A percentile compares a stretch with the other conserved stretches of the same genome.
Evolutionary conservation across 75 land plant genomes (phyloP).

Genomic region (Pinus albicaulis): DNA sequence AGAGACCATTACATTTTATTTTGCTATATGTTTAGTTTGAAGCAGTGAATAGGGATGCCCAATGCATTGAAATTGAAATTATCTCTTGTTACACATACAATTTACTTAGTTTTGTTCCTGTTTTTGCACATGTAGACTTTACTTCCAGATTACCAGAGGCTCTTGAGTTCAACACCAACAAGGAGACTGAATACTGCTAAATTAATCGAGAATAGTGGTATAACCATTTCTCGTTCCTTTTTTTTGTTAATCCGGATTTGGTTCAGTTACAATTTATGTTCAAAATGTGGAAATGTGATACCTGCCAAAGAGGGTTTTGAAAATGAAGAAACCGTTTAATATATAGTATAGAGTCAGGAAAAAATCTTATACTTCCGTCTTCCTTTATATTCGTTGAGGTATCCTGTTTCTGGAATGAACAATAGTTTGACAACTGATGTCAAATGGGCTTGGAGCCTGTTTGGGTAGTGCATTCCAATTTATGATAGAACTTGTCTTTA

Average conservation of each 20-base stretch:
- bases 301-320: background rate
- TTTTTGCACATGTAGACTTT: slow-evolving; percentile 70
- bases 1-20: background rate
- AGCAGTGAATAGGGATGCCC: background rate
- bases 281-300: background rate
- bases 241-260: background rate
- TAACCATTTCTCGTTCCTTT: slow-evolving; percentile 8
- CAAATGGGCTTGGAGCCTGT: background rate
- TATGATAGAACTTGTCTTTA: background rate
- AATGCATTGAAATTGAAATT: background rate
- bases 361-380: too few relatives aligned
- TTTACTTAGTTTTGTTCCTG: background rate
- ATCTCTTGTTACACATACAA: background rate
- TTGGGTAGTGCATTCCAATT: background rate
- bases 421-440: too few relatives aligned
- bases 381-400: too few relatives aligned
- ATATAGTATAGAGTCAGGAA: too few relatives aligned
- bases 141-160: slow-evolving; percentile 99
- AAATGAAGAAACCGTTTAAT: too few relatives aligned
- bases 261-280: background rate
- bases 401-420: too few relatives aligned
- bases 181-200: slow-evolving; percentile 91
- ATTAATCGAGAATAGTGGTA: slow-evolving; percentile 94
- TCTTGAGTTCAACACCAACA: slow-evolving; percentile 82
- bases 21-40: slow-evolving; percentile 8